phyloP scores from a whole-genome alignment of 2,329 filamentous ascomycete species.

The Chaetomium globosum region DNA sequence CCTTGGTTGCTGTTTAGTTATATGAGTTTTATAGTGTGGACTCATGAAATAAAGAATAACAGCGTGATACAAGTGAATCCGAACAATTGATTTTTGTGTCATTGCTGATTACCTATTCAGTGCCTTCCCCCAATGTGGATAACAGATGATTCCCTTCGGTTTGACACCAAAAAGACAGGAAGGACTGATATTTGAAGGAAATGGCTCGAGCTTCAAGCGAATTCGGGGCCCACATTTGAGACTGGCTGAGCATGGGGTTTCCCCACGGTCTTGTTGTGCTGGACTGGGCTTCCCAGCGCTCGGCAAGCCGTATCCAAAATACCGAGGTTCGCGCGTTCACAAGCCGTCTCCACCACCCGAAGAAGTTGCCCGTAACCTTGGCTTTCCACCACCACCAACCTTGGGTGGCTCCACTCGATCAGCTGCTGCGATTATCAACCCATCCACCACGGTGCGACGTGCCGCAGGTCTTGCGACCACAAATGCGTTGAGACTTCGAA shows the following conservation, averaged over 20 bases:
- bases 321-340: conserved; percentile 36
- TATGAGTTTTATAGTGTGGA: background rate
- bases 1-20: background rate
- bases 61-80: background rate
- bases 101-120: background rate
- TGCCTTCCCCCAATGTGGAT: background rate
- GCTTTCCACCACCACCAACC: conserved; percentile 9
- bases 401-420: conserved; percentile 9
- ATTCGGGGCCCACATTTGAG: conserved; percentile 1
- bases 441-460: conserved; percentile 11
- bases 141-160: background rate
- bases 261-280: conserved; percentile 14
- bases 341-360: conserved; percentile 29
- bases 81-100: background rate
- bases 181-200: background rate
- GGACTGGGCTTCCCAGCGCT: conserved; percentile 19
- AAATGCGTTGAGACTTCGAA: background rate
- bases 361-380: conserved; percentile 6
- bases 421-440: conserved; percentile 18
- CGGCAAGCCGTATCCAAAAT: conserved; percentile 25
- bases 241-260: conserved; percentile 19
- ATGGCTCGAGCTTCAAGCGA: conserved; percentile 8
- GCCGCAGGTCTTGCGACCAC: conserved; percentile 11
- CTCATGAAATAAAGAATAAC: background rate
- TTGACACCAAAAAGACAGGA: background rate